A percentile compares a stretch with the other conserved stretches of the same genome.
Conservation (phyloP, 2,329 filamentous ascomycete species). For the Clonostachys solani region DNA sequence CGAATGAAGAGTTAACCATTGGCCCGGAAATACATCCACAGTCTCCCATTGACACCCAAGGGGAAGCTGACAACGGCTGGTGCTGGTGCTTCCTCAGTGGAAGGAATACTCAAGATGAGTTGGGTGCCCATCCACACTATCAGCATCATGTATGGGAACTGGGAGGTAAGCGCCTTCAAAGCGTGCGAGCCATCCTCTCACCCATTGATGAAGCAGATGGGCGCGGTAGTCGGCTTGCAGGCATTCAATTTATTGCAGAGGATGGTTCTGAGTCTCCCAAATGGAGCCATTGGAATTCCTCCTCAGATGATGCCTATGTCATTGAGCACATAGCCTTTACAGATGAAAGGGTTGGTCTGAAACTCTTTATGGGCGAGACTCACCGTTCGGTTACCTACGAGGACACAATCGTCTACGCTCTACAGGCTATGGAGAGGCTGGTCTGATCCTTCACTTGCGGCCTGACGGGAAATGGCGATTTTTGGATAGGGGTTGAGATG, state of each 20-base stretch:
- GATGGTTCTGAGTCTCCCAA: background rate
- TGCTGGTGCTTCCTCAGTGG: background rate
- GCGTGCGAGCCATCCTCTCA: background rate
- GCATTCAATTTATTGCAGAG: background rate
- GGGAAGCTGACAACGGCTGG: background rate
- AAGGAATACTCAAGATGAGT: too few species aligned
- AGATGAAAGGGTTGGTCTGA: background rate
- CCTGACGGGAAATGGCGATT: too few species aligned
- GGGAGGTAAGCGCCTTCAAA: background rate
- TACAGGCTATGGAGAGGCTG: background rate
- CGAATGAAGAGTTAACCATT: background rate
- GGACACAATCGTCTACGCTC: background rate
- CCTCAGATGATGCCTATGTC: background rate
- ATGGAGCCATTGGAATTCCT: background rate
- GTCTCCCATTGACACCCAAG: background rate
- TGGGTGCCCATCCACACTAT: background rate
- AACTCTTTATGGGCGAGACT: background rate
- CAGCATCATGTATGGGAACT: background rate
- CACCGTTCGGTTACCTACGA: background rate
- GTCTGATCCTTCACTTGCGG: too few species aligned
- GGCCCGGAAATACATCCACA: background rate
- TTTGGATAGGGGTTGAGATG: too few species aligned
- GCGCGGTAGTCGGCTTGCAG: too few species aligned
- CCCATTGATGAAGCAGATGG: too few species aligned
- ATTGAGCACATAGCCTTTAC: background rate